A percentile compares a stretch with the other conserved stretches of the same genome.
phyloP scores from a whole-genome alignment of 1,139 yeast genomes.

The Oligophagozyma castellii region DNA sequence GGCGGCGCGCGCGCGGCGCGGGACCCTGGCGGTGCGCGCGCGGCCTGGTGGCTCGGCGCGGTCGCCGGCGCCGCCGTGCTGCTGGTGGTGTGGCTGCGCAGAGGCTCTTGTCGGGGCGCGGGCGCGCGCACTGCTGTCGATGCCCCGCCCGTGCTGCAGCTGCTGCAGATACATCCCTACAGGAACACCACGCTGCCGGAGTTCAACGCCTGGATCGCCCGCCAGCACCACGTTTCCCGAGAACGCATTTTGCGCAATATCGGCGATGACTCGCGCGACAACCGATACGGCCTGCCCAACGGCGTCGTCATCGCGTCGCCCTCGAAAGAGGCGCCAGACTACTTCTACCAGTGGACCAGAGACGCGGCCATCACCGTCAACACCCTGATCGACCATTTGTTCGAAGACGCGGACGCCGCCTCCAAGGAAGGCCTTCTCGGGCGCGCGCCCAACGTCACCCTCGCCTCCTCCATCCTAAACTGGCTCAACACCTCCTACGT shows the following conservation, averaged over 20 bases:
- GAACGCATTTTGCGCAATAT: constrained; percentile 42
- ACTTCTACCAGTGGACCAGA: constrained; percentile 82
- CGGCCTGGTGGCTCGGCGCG: background rate
- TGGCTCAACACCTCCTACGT: constrained; percentile 45
- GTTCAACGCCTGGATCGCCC: constrained; percentile 41
- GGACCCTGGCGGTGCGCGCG: too few relatives aligned
- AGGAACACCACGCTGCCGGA: constrained; percentile 5
- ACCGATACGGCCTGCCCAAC: constrained; percentile 10
- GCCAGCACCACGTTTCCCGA: constrained; percentile 31
- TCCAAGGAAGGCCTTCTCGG: too few relatives aligned
- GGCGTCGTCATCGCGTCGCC: constrained; percentile 86
- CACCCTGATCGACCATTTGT: constrained; percentile 32
- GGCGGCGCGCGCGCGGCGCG: too few relatives aligned
- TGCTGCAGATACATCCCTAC: too few relatives aligned
- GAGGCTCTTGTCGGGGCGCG: too few relatives aligned
- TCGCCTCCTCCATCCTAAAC: constrained; percentile 20
- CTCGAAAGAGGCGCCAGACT: constrained; percentile 53
- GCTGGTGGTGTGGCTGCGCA: too few relatives aligned
- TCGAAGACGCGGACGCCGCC: background rate
- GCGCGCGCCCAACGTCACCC: constrained; percentile 8
- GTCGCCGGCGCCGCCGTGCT: background rate
- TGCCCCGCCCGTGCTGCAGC: too few relatives aligned
- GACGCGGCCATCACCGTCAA: constrained; percentile 78
- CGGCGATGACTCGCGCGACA: constrained; percentile 4
- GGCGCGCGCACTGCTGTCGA: too few relatives aligned